phyloP scores from a whole-genome alignment of 2,329 filamentous ascomycete species.

The Thelonectria discophora region DNA sequence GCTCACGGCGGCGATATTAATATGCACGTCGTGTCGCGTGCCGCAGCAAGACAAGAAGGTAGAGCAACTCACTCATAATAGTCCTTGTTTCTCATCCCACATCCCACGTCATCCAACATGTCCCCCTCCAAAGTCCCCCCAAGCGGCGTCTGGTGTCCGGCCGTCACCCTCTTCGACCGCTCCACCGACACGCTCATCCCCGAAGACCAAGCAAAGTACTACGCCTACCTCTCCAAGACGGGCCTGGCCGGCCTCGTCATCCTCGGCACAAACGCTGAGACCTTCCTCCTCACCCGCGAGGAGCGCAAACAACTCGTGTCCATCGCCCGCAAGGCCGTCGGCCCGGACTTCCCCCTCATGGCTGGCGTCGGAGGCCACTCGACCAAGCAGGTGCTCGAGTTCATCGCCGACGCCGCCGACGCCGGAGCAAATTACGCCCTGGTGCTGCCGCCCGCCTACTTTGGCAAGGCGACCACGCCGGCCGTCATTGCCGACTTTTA shows the following conservation, averaged over 20 bases:
- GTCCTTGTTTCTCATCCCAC: background rate
- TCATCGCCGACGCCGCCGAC: conserved; percentile 65
- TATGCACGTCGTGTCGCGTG: background rate
- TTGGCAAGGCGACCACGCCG: conserved; percentile 68
- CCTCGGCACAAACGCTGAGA: conserved; percentile 65
- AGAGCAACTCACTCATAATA: no score
- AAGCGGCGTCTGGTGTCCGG: conserved; percentile 59
- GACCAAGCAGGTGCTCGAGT: conserved; percentile 69
- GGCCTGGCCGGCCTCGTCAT: conserved; percentile 62
- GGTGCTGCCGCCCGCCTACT: conserved; percentile 71
- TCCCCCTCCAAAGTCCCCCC: conserved; percentile 34
- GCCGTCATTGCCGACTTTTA: conserved; percentile 69
- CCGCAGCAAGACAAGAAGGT: background rate
- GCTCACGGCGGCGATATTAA: conserved; percentile 7
- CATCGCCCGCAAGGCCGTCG: conserved; percentile 76
- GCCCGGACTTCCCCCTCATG: conserved; percentile 87
- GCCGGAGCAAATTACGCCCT: conserved; percentile 70
- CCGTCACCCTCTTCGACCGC: conserved; percentile 64
- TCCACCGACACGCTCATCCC: conserved; percentile 58
- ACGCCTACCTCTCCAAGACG: conserved; percentile 58
- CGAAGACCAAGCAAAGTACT: conserved; percentile 59
- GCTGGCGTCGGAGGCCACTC: conserved; percentile 73
- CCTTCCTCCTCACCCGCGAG: conserved; percentile 64
- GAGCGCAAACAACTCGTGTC: conserved; percentile 65
- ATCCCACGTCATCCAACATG: conserved; percentile 21